These are phyloP conservation scores for Fraxinus albicans DNA, from an alignment of 305 asterid genomes.

Conservation along the genomic window DNA sequence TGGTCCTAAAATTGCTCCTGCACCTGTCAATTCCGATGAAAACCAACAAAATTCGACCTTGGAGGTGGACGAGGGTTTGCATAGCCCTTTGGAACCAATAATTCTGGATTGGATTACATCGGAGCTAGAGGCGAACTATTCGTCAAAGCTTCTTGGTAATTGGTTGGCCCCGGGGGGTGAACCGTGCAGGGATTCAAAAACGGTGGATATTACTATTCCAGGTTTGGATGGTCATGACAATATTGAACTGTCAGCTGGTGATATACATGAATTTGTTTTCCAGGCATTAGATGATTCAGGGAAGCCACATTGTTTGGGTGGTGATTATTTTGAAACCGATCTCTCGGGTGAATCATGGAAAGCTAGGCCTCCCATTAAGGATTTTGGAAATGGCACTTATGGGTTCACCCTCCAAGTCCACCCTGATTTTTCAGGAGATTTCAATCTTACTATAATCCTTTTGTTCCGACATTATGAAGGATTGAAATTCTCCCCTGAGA, in stretches of 20 bases:
- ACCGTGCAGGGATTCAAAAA: conserved; percentile 61
- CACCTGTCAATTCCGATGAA: conserved; percentile 22
- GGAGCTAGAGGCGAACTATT: conserved; percentile 58
- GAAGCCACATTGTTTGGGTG: conserved; percentile 63
- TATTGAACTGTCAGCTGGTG: conserved; percentile 56
- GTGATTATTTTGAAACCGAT: conserved; percentile 87
- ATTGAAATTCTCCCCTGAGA: conserved; percentile 60
- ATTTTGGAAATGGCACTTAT: conserved; percentile 72
- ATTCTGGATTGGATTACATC: conserved; percentile 59
- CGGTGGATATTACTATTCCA: conserved; percentile 52
- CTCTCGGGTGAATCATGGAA: conserved; percentile 81
- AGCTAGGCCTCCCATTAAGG: conserved; percentile 80
- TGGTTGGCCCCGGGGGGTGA: conserved; percentile 75
- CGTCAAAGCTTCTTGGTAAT: conserved; percentile 45
- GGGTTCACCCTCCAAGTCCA: conserved; percentile 75
- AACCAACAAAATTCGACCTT: conserved; percentile 15
- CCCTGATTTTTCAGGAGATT: conserved; percentile 77
- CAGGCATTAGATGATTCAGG: conserved; percentile 75
- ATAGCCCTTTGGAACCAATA: conserved; percentile 29
- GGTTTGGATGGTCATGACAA: conserved; percentile 45
- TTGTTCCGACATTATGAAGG: conserved; percentile 72
- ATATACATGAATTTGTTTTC: conserved; percentile 66
- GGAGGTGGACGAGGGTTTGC: background rate
- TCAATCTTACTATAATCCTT: conserved; percentile 67
- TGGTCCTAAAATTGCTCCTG: conserved; percentile 21